phyloP scores from a whole-genome alignment of 805 yeast species.

The Saccharomycopsis lassenensis region DNA sequence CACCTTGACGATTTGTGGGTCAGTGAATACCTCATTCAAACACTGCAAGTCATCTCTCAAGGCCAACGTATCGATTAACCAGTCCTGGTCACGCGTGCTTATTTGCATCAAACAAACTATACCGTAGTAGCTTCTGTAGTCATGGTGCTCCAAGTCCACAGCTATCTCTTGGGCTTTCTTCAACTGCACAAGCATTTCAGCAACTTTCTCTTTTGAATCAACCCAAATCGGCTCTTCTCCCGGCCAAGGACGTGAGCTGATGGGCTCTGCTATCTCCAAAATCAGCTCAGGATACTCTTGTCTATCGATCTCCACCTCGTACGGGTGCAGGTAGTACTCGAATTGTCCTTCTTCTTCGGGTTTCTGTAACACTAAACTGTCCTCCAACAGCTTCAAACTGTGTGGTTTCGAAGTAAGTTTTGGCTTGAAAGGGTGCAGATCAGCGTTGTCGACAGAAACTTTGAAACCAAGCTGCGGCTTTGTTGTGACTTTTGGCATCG shows the following conservation, averaged over 20 bases:
- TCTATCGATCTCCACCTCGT: constrained; percentile 57
- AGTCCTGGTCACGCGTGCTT: constrained; percentile 70
- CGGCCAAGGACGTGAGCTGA: constrained; percentile 54
- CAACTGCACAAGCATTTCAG: constrained; percentile 44
- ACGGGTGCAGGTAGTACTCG: constrained; percentile 69
- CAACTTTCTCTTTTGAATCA: constrained; percentile 42
- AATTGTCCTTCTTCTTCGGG: constrained; percentile 34
- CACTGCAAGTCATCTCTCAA: constrained; percentile 59
- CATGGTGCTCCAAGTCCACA: constrained; percentile 94
- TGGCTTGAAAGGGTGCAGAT: constrained; percentile 67
- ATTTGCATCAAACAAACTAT: constrained; percentile 90
- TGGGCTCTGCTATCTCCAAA: constrained; percentile 34
- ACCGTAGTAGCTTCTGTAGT: constrained; percentile 81
- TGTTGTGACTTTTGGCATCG: constrained; percentile 22
- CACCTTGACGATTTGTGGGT: constrained; percentile 75
- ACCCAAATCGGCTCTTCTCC: constrained; percentile 55
- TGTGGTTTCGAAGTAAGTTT: constrained; percentile 62
- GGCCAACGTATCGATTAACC: constrained; percentile 74
- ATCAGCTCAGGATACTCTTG: constrained; percentile 59
- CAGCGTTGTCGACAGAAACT: constrained; percentile 54
- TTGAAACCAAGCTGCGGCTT: constrained; percentile 67
- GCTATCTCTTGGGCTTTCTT: constrained; percentile 55
- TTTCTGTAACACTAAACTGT: constrained; percentile 30
- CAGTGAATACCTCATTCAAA: constrained; percentile 66
- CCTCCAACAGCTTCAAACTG: constrained; percentile 45